phyloP scores from a whole-genome alignment of 352 stramenopile species.

The Phytophthora sansomeana region DNA sequence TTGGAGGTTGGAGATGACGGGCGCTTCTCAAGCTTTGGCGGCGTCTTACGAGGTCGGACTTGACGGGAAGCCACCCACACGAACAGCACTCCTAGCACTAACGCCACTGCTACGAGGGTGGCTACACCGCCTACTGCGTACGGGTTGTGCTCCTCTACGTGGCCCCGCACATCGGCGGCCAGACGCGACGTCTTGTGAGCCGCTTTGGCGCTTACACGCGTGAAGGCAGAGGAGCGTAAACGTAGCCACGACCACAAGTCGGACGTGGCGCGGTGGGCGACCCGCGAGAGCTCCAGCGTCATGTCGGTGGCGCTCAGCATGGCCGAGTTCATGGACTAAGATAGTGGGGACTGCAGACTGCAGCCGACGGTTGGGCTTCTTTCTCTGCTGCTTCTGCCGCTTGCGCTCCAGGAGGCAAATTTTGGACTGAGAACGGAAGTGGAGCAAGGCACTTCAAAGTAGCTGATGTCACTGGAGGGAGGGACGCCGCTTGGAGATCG shows the following conservation, averaged over 20 bases:
- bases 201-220: slow-evolving; percentile 20
- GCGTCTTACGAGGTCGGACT: slow-evolving; percentile 64
- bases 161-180: slow-evolving; percentile 23
- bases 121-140: slow-evolving; percentile 58
- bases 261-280: slow-evolving; percentile 2
- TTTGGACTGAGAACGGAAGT: slow-evolving; percentile 11
- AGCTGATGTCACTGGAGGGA: no score
- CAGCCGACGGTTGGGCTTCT: not conserved
- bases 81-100: slow-evolving; percentile 63
- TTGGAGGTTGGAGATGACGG: slow-evolving; percentile 80
- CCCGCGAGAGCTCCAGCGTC: slow-evolving; percentile 22
- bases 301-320: not conserved
- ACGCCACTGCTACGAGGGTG: slow-evolving; percentile 55
- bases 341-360: not conserved
- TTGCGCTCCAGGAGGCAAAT: slow-evolving; percentile 10
- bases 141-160: slow-evolving; percentile 45
- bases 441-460: no score
- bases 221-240: slow-evolving; percentile 18
- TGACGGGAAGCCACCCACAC: slow-evolving; percentile 86
- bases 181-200: slow-evolving; percentile 30
- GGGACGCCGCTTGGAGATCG: slow-evolving; percentile 20
- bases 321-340: not conserved
- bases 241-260: slow-evolving; percentile 35
- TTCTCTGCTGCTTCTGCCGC: not conserved
- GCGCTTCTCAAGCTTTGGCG: slow-evolving; percentile 39